A percentile compares a stretch with the other conserved stretches of the same genome.
Evolutionary conservation across 2,329 filamentous ascomycete genomes (phyloP).

Genomic region (Lomentospora prolificans): DNA sequence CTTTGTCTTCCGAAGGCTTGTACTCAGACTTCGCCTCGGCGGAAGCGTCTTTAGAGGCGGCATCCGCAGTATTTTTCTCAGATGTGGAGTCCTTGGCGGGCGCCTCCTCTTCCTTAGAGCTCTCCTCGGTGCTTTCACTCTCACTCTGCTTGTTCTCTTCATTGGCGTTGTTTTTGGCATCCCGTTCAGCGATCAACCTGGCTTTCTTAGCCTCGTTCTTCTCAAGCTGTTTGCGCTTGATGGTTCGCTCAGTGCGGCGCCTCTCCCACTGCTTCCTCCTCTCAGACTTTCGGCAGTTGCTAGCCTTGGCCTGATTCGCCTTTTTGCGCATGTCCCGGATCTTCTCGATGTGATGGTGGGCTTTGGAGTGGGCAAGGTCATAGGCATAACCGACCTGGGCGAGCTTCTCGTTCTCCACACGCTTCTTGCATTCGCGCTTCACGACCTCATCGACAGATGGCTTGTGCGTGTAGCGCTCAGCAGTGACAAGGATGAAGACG

Average conservation of each 20-base stretch:
- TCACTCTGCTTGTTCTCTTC: slow-evolving; percentile 20
- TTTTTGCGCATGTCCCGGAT: slow-evolving; percentile 39
- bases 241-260: slow-evolving; percentile 32
- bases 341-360: slow-evolving; percentile 38
- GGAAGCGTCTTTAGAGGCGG: slow-evolving; percentile 10
- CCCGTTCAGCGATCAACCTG: slow-evolving; percentile 17
- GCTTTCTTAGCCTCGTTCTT: slow-evolving; percentile 27
- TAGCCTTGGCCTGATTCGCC: slow-evolving; percentile 38
- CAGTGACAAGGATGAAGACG: slow-evolving; percentile 46
- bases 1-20: slow-evolving; percentile 7
- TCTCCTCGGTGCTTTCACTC: slow-evolving; percentile 15
- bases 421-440: slow-evolving; percentile 35
- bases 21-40: slow-evolving; percentile 13
- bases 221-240: slow-evolving; percentile 29
- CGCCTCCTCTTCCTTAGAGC: slow-evolving; percentile 17
- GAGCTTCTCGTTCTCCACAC: slow-evolving; percentile 44
- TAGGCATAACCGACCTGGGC: slow-evolving; percentile 48
- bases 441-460: slow-evolving; percentile 47
- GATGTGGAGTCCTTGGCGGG: slow-evolving; percentile 11
- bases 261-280: slow-evolving; percentile 40
- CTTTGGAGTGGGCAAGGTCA: slow-evolving; percentile 51
- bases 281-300: slow-evolving; percentile 32
- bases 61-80: slow-evolving; percentile 12
- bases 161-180: slow-evolving; percentile 14
- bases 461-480: slow-evolving; percentile 30